phyloP scores from a whole-genome alignment of 2,329 filamentous ascomycete species.

The Fusarium citri region DNA sequence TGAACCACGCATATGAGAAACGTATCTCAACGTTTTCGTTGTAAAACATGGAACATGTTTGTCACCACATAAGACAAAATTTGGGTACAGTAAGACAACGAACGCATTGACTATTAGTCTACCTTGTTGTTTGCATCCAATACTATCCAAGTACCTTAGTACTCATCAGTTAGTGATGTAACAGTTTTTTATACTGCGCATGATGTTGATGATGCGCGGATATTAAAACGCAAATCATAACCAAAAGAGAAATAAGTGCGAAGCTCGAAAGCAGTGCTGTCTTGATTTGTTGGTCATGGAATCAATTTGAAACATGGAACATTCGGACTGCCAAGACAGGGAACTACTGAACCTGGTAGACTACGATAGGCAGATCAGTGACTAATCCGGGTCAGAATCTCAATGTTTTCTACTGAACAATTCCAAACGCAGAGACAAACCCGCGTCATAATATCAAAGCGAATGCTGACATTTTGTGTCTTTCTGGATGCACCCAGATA shows the following conservation, averaged over 20 bases:
- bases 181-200: not conserved
- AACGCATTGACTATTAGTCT: not conserved
- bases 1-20: not conserved
- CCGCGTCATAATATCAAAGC: slow-evolving; percentile 9
- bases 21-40: not conserved
- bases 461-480: not conserved
- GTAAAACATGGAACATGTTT: not conserved
- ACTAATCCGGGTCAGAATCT: slow-evolving; percentile 14
- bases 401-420: slow-evolving; percentile 3
- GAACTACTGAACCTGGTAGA: slow-evolving; percentile 9
- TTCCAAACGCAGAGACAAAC: slow-evolving; percentile 22
- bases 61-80: not conserved
- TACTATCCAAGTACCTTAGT: not conserved
- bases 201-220: not conserved
- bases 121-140: not conserved
- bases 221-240: not conserved
- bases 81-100: not conserved
- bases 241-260: not conserved
- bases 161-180: not conserved
- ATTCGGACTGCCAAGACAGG: slow-evolving; percentile 18
- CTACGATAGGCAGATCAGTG: slow-evolving; percentile 8
- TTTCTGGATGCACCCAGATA: slow-evolving; percentile 23
- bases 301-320: slow-evolving; percentile 36
- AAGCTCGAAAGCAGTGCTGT: not conserved
- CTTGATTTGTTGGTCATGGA: slow-evolving; percentile 15